Percentiles rank a stretch among this genome's conserved stretches.
phyloP scores from a whole-genome alignment of 768 basidiomycete genomes.

The Trametopsis cervina region DNA sequence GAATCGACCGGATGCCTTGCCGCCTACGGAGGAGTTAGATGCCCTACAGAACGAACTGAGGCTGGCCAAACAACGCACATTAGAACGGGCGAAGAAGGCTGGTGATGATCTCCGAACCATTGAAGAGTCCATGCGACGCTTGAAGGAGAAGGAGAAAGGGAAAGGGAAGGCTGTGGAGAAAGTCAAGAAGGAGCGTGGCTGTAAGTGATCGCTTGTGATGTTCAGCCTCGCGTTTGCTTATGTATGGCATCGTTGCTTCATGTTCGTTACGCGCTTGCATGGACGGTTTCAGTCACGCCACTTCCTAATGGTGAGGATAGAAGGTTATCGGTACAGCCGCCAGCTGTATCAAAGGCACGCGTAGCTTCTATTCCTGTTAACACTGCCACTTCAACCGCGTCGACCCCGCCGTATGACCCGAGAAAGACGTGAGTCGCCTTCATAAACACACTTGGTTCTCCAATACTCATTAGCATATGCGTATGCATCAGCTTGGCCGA shows the following conservation, averaged over 20 bases:
- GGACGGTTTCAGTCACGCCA: conserved; percentile 35
- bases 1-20: conserved; percentile 57
- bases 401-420: conserved; percentile 53
- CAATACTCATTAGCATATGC: conserved; percentile 16
- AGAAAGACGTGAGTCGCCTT: conserved; percentile 46
- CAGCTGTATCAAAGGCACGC: conserved; percentile 39
- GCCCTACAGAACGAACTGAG: conserved; percentile 55
- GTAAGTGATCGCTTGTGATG: conserved; percentile 39
- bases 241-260: neutral
- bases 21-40: conserved; percentile 68
- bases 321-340: conserved; percentile 24
- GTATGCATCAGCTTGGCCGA: conserved; percentile 24
- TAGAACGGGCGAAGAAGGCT: conserved; percentile 68
- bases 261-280: neutral
- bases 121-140: conserved; percentile 67
- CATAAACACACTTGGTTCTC: conserved; percentile 1
- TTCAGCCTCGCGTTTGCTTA: neutral
- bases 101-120: conserved; percentile 67
- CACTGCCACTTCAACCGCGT: conserved; percentile 40
- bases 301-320: conserved; percentile 41
- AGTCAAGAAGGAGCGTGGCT: conserved; percentile 66
- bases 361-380: conserved; percentile 37
- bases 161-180: conserved; percentile 69
- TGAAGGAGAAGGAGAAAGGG: conserved; percentile 71
- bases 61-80: conserved; percentile 41